Base-by-base conservation (phyloP, 108 stramenopile species). In the Craspedostauros australis region DNA sequence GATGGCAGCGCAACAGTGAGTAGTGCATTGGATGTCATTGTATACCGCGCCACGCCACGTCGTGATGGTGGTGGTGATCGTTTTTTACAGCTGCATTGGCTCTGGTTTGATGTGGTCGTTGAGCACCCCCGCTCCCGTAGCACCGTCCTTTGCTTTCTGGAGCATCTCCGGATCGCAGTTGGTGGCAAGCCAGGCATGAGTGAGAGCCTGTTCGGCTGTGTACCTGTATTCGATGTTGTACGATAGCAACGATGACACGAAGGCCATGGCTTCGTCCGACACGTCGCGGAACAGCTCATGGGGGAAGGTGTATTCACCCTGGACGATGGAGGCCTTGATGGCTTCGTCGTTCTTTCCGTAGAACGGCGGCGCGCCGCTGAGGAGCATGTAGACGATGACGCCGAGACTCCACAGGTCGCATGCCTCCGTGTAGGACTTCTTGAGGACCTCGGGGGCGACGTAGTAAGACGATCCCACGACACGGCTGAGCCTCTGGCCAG, bases 371-470 rank as follows among this genome's bases (percentile, higher is more conserved):
- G 90, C 88, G n/a, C 92, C 92, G 43, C 73, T 75, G 11, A 95
- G 61, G 16, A 95, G 58, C 90, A 95, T 90, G 82, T 91, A 95
- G 24, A 87, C 88, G 63, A 92, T 92, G 34, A 96, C 91, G 18
- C 95, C 96, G 30, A 98, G 63, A 47, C 80, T 79, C 96, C 96
- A 98, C 29, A 98, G 57, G 52, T 98, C 96, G 54, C 97, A 98
- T 5, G 88, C 84, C 54, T 89, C 83, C 15, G 94, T 95, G 79
- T 98, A 98, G 18, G 84, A 88, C 51, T 95, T 95, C 74, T 93
- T 93, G 39, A 99, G 57, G 20, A 98, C 96, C 75, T 99, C 96
- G 5, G 98, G 98, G 12, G 96, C 96, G 19, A 97, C 93, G 49
- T 94, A 96, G 76, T 97, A 97, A 8, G 91, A 80, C 14, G 94